These are phyloP conservation scores for Aechmea fasciata DNA, from an alignment of 176 grass and related monocot genomes.

Conservation along the genomic window DNA sequence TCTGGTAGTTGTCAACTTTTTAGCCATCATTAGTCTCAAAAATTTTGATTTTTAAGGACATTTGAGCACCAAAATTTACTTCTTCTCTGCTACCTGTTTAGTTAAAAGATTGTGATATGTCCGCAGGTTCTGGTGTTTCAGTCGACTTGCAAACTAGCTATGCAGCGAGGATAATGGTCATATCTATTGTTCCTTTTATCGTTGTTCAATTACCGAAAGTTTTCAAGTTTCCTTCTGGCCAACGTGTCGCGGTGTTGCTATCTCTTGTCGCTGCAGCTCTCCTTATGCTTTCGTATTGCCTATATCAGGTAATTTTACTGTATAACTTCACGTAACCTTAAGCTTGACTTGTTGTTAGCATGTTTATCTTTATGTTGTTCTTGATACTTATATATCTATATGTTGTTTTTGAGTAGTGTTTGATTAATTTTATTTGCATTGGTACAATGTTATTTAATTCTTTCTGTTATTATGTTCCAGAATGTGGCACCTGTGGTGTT, in stretches of 20 bases:
- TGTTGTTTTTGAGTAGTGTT: neutral
- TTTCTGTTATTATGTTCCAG: neutral
- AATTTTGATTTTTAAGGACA: neutral
- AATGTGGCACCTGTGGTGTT: neutral
- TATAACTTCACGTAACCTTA: neutral
- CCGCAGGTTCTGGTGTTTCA: conserved; percentile 67
- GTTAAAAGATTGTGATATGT: conserved; percentile 9
- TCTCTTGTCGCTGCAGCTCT: conserved; percentile 46
- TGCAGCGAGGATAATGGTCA: conserved; percentile 72
- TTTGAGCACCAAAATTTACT: neutral
- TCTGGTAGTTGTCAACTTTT: no score
- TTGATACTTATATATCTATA: neutral
- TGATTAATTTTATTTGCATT: neutral
- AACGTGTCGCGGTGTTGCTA: conserved; percentile 45
- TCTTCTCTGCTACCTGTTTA: neutral
- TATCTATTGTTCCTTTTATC: conserved; percentile 84
- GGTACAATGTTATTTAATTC: no score
- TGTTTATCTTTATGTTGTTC: neutral
- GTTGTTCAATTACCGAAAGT: conserved; percentile 72
- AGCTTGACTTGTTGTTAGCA: neutral
- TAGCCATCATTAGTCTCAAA: neutral
- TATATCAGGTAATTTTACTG: conserved; percentile 30
- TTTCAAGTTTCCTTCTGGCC: conserved; percentile 61
- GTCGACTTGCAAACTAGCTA: conserved; percentile 72
- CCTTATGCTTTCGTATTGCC: conserved; percentile 65